Percentiles rank a stretch among this genome's conserved stretches.
Evolutionary conservation across 2,329 filamentous ascomycete species (phyloP).

Genomic region (Parascedosporium putredinis): DNA sequence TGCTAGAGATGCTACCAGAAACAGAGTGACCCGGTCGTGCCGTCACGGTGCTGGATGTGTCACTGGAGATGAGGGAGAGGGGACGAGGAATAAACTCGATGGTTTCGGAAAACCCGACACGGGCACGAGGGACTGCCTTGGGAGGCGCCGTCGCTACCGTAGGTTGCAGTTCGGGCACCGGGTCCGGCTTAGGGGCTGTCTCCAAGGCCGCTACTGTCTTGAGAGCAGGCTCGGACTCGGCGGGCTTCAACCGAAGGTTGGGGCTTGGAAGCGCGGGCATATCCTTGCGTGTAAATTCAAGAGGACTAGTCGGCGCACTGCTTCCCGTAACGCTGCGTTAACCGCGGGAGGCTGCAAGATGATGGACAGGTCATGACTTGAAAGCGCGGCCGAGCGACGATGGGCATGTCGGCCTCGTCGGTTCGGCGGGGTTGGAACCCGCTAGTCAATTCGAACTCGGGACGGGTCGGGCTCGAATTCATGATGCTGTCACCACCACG

Average conservation of each 20-base stretch:
- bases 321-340: background rate
- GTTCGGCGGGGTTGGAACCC: slow-evolving; percentile 39
- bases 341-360: slow-evolving; percentile 49
- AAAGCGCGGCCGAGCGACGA: slow-evolving; percentile 72
- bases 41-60: slow-evolving; percentile 69
- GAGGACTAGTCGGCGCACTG: slow-evolving; percentile 7
- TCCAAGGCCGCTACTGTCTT: slow-evolving; percentile 11
- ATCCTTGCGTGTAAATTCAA: slow-evolving; percentile 7
- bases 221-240: slow-evolving; percentile 10
- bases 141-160: slow-evolving; percentile 18
- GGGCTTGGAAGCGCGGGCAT: background rate
- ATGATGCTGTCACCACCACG: slow-evolving; percentile 49
- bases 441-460: slow-evolving; percentile 46
- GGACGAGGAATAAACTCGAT: slow-evolving; percentile 77
- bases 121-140: slow-evolving; percentile 38
- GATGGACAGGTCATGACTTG: slow-evolving; percentile 66
- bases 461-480: slow-evolving; percentile 61
- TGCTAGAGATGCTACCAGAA: slow-evolving; percentile 70
- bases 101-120: slow-evolving; percentile 76
- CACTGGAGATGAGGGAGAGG: slow-evolving; percentile 72
- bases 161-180: slow-evolving; percentile 11
- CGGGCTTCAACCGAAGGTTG: slow-evolving; percentile 11
- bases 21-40: slow-evolving; percentile 60
- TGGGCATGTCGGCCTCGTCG: slow-evolving; percentile 63
- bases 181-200: background rate